A percentile compares a stretch with the other conserved stretches of the same genome.
Conservation (phyloP, 2,329 filamentous ascomycete species). For the Didymella exigua region DNA sequence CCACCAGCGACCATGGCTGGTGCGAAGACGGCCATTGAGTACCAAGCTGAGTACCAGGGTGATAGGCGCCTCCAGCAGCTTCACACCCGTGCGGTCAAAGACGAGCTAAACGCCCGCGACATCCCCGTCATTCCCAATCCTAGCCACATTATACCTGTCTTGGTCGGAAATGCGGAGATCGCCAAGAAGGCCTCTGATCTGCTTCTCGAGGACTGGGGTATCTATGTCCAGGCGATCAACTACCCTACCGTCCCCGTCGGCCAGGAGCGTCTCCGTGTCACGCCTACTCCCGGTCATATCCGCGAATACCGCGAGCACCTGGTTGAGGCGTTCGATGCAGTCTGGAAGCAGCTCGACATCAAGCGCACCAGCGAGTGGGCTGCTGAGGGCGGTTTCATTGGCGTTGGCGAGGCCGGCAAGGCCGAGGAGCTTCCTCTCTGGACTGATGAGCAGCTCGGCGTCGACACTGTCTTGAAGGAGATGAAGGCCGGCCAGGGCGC, state of each 20-base stretch:
- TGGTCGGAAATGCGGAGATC: conserved; percentile 91
- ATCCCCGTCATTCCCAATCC: conserved; percentile 98
- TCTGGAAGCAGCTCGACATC: conserved; percentile 87
- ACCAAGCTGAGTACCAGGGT: conserved; percentile 82
- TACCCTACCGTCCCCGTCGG: conserved; percentile 97
- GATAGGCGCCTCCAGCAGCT: conserved; percentile 93
- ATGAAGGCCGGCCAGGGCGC: conserved; percentile 57
- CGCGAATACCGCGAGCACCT: conserved; percentile 86
- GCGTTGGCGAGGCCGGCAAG: conserved; percentile 76
- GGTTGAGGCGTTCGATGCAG: conserved; percentile 79
- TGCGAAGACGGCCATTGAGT: conserved; percentile 88
- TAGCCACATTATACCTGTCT: conserved; percentile 90
- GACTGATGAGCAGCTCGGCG: conserved; percentile 85
- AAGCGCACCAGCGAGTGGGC: conserved; percentile 95
- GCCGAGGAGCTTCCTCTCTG: conserved; percentile 75
- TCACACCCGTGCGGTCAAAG: conserved; percentile 93
- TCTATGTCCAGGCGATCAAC: conserved; percentile 99
- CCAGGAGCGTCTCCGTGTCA: conserved; percentile 96
- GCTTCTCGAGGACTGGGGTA: conserved; percentile 85
- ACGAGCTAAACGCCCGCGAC: conserved; percentile 74
- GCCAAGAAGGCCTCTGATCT: conserved; percentile 92
- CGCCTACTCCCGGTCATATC: conserved; percentile 89
- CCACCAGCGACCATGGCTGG: conserved; percentile 97
- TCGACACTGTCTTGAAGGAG: conserved; percentile 61
- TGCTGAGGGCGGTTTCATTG: conserved; percentile 88